Conservation (phyloP, 2,329 filamentous ascomycete species). For the Dothiorella sarmentorum region DNA sequence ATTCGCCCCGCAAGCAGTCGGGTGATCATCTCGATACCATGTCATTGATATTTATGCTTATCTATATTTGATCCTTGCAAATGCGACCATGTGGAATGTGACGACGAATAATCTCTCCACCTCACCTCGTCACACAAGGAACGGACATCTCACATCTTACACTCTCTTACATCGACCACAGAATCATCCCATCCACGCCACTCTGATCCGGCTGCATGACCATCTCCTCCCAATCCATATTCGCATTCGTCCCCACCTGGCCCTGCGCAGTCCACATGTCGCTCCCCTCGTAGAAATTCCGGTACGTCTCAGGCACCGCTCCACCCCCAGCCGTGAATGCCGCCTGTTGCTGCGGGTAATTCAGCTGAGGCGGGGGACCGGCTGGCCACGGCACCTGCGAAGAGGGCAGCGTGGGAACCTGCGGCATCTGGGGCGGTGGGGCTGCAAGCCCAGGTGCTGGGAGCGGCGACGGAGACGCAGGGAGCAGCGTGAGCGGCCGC, state of each 20-base stretch:
- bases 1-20: too few relatives aligned
- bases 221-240: slow-evolving; percentile 14
- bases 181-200: slow-evolving; percentile 15
- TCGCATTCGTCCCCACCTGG: background rate
- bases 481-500: background rate
- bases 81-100: too few relatives aligned
- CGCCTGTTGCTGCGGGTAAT: background rate
- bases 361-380: background rate
- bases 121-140: too few relatives aligned
- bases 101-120: too few relatives aligned
- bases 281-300: background rate
- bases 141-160: too few relatives aligned
- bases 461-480: background rate
- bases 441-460: too few relatives aligned
- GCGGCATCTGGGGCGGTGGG: background rate
- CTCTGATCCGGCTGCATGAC: slow-evolving; percentile 6
- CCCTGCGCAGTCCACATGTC: background rate
- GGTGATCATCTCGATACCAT: too few relatives aligned
- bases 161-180: slow-evolving; percentile 18
- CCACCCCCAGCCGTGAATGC: background rate
- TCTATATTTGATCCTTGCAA: too few relatives aligned
- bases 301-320: background rate
- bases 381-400: background rate
- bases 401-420: background rate
- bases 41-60: too few relatives aligned